Percentiles rank a stretch among this genome's conserved stretches.
Conservation (phyloP, 768 basidiomycete genomes). For the Kwoniella shandongensis region DNA sequence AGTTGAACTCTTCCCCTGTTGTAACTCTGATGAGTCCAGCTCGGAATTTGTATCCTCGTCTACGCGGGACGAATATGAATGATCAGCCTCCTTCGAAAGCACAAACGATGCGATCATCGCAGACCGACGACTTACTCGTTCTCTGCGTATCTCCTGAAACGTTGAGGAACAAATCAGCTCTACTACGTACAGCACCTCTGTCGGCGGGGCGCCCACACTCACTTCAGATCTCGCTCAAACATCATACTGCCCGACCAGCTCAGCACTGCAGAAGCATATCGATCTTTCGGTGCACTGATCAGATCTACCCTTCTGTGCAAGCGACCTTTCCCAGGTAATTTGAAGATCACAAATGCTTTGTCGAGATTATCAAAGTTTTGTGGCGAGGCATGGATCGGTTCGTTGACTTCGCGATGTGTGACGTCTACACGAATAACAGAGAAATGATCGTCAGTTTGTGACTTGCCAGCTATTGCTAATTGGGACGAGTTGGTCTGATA, state of each 20-base stretch:
- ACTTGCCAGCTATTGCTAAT: neutral
- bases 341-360: slow-evolving; percentile 78
- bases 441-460: slow-evolving; percentile 35
- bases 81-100: no score
- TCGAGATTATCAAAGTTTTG: slow-evolving; percentile 78
- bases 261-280: slow-evolving; percentile 84
- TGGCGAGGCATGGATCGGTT: slow-evolving; percentile 26
- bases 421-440: slow-evolving; percentile 63
- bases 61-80: neutral
- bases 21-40: slow-evolving; percentile 36
- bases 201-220: slow-evolving; percentile 9
- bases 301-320: slow-evolving; percentile 75
- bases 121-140: slow-evolving; percentile 33
- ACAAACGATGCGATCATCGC: no score
- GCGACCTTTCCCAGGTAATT: slow-evolving; percentile 59
- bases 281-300: slow-evolving; percentile 71
- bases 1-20: slow-evolving; percentile 44
- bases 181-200: neutral
- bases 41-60: slow-evolving; percentile 41
- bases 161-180: neutral
- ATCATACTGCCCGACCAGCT: slow-evolving; percentile 92
- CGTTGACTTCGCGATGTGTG: slow-evolving; percentile 46
- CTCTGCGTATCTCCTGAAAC: slow-evolving; percentile 41
- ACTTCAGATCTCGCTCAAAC: slow-evolving; percentile 77
- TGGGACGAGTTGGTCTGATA: neutral